Evolutionary conservation across 1,139 yeast species (phyloP).

Genomic region (Zygosaccharomyces pseudobailii): DNA sequence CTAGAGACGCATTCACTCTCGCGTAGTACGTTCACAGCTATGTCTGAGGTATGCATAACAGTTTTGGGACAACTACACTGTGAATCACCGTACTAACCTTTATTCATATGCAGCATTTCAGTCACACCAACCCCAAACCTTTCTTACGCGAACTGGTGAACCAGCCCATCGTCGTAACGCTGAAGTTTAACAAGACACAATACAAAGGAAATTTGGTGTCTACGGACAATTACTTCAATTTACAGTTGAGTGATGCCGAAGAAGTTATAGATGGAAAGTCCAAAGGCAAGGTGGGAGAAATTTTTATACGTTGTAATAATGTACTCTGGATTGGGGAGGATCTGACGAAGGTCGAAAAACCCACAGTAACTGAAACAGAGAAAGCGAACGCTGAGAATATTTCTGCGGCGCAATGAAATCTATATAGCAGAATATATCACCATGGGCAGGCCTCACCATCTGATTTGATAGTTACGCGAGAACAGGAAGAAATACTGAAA

Average conservation of each 20-base stretch:
- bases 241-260: conserved; percentile 67
- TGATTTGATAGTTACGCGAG: background rate
- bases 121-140: conserved; percentile 88
- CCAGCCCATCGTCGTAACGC: conserved; percentile 69
- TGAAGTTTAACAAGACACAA: conserved; percentile 92
- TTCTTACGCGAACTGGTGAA: conserved; percentile 71
- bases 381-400: background rate
- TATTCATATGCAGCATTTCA: conserved; percentile 41
- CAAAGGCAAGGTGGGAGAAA: conserved; percentile 67
- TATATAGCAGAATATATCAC: background rate
- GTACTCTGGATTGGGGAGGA: conserved; percentile 59
- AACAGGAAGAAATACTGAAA: background rate
- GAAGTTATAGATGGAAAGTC: conserved; percentile 53
- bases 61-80: background rate
- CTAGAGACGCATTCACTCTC: background rate
- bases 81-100: background rate
- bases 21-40: background rate
- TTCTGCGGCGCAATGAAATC: background rate
- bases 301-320: conserved; percentile 81
- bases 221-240: conserved; percentile 89
- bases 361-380: background rate
- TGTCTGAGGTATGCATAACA: conserved; percentile 8
- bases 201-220: conserved; percentile 77
- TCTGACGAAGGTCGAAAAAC: background rate
- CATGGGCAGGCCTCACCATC: background rate